Percentiles rank a stretch among this genome's conserved stretches.
These are phyloP conservation scores for Claviceps sp. DNA, from an alignment of 2,329 filamentous ascomycete species.

Conservation along the genomic window DNA sequence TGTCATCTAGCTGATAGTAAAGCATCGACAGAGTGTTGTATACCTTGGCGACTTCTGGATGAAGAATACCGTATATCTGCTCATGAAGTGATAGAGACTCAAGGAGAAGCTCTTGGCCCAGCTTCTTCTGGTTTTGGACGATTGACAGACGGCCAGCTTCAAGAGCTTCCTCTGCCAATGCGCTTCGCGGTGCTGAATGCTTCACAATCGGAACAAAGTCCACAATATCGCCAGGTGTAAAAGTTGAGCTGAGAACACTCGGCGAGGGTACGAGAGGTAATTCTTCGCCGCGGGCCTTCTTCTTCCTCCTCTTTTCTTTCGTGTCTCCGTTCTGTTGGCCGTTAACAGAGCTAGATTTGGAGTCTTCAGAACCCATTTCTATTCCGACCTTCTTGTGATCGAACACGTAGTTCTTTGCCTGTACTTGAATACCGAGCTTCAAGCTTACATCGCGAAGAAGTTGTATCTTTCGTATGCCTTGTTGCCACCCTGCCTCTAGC, in stretches of 20 bases:
- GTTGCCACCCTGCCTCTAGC: slow-evolving; percentile 55
- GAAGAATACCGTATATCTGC: slow-evolving; percentile 95
- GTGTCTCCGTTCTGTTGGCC: slow-evolving; percentile 29
- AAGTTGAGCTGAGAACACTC: slow-evolving; percentile 33
- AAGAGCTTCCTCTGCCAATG: slow-evolving; percentile 86
- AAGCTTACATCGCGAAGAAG: slow-evolving; percentile 78
- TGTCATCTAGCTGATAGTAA: slow-evolving; percentile 96
- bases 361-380: slow-evolving; percentile 17
- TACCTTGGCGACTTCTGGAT: slow-evolving; percentile 88
- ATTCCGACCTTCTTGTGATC: slow-evolving; percentile 15
- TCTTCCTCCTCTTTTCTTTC: slow-evolving; percentile 42
- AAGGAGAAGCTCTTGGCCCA: slow-evolving; percentile 89
- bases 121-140: slow-evolving; percentile 84
- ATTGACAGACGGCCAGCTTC: slow-evolving; percentile 96
- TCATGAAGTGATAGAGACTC: slow-evolving; percentile 93
- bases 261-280: slow-evolving; percentile 35
- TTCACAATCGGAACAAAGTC: slow-evolving; percentile 93
- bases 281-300: slow-evolving; percentile 43
- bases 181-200: slow-evolving; percentile 81
- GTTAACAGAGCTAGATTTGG: slow-evolving; percentile 22
- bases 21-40: slow-evolving; percentile 93
- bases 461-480: slow-evolving; percentile 59
- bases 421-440: slow-evolving; percentile 81
- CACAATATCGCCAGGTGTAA: slow-evolving; percentile 72
- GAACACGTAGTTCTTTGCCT: slow-evolving; percentile 46